Evolutionary conservation across 768 basidiomycete species (phyloP).

Genomic region (Butyriboletus loyo): DNA sequence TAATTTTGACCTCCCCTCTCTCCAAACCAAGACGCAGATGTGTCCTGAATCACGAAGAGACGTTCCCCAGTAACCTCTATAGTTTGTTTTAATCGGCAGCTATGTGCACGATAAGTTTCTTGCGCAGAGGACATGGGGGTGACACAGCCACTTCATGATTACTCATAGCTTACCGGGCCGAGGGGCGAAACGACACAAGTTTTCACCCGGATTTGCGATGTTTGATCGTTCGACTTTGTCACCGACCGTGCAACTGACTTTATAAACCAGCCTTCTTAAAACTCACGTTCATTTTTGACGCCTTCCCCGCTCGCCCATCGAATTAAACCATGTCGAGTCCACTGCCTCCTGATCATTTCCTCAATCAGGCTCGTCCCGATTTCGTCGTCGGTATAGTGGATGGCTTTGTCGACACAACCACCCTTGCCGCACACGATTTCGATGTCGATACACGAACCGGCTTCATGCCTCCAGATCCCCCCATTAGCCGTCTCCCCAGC

Average conservation of each 20-base stretch:
- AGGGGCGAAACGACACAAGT: no score
- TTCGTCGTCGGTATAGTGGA: slow-evolving; percentile 19
- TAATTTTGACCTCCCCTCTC: no score
- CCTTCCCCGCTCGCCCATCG: background rate
- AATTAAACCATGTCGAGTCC: slow-evolving; percentile 8
- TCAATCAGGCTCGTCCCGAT: slow-evolving; percentile 35
- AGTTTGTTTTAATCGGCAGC: no score
- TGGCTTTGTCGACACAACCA: slow-evolving; percentile 46
- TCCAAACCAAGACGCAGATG: no score
- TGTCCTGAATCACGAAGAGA: no score
- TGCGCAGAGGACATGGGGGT: no score
- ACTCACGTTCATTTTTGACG: background rate
- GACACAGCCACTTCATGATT: no score
- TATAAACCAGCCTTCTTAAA: background rate
- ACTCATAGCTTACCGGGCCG: no score
- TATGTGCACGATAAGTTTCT: no score
- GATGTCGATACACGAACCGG: slow-evolving; percentile 90
- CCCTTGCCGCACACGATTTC: slow-evolving; percentile 82
- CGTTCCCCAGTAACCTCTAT: no score
- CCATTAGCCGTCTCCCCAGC: slow-evolving; percentile 56
- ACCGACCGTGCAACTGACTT: background rate
- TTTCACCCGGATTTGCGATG: no score
- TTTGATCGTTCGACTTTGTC: background rate
- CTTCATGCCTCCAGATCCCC: slow-evolving; percentile 83
- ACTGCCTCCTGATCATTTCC: slow-evolving; percentile 31